These are phyloP conservation scores for Eucalyptus shirleyi DNA, from an alignment of 345 rosid genomes.

Conservation along the genomic window DNA sequence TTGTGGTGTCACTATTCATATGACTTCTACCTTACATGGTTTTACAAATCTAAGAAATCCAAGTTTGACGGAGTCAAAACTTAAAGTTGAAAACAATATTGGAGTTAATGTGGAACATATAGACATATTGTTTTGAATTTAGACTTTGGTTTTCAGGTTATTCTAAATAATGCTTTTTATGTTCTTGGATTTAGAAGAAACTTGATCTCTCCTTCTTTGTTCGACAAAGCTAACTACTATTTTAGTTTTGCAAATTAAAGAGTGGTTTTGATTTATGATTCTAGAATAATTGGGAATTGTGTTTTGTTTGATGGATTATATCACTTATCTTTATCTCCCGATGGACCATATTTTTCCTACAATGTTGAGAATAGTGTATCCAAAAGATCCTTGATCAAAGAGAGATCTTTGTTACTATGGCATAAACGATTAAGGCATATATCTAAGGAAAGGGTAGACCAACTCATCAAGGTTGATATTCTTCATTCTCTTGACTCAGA, in stretches of 20 bases:
- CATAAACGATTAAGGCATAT: neutral
- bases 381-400: neutral
- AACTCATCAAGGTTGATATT: no score
- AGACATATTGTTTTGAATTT: neutral
- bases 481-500: no score
- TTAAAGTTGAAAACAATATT: neutral
- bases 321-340: neutral
- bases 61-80: no score
- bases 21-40: no score
- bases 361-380: neutral
- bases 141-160: neutral
- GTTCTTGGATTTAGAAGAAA: neutral
- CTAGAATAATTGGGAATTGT: neutral
- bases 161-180: neutral
- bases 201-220: neutral
- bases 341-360: neutral
- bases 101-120: neutral
- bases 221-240: fast-evolving
- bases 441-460: neutral
- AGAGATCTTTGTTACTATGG: neutral
- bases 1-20: no score
- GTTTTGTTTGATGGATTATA: neutral
- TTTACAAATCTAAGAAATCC: no score
- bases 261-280: neutral
- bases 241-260: neutral